Base-by-base conservation (phyloP, 768 basidiomycete genomes). In the Gymnopilus dilepis region DNA sequence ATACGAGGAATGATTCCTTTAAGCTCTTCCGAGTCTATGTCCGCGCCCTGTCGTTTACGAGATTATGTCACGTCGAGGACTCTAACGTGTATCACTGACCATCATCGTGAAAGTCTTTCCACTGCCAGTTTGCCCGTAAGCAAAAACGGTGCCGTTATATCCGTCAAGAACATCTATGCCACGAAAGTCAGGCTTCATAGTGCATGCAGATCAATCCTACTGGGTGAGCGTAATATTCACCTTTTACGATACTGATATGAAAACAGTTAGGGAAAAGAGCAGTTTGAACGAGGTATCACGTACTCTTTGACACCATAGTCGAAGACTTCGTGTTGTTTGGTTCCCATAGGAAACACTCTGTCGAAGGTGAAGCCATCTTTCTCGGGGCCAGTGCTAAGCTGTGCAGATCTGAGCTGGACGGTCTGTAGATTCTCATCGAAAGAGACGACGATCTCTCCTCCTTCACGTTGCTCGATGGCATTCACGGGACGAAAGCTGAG, bases 31-130 rank as follows among this genome's bases (percentile, higher is more conserved):
- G 89, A 89, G 76, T 98, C 97, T 76, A 99, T 99, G 76, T 98
- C 95, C 37, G 97, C 94, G 34, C 97, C 97, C 97, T 99, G 56
- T 8, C 42, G 65, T 43, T 47, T 15, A 19, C 43, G 13, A 60
- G 5, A 28, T 68, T 58, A 64, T 62, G 51, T 58, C 34, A 58
- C 63, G 64, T 51, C 60, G 33, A 59, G 50, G 24, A 31, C 33
- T 57, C 38, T 17, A 51, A 22, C 43, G 56, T 67, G 38, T 63
- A 60, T 31, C 37, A 60, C 71, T 54, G 65, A 89, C 97, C 97
- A 99, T 99, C 97, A 99, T 99, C 21, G 97, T 96, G 76, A 95
- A 97, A 4, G 91, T 93, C 81, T 94, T 95, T 69, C 92, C 92
- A 73, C 90, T 91, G 64, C 92, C 91, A 19, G 91, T 92, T 77